Conservation (phyloP, 129 eudicot genomes). For the Gnaphalium uliginosum region DNA sequence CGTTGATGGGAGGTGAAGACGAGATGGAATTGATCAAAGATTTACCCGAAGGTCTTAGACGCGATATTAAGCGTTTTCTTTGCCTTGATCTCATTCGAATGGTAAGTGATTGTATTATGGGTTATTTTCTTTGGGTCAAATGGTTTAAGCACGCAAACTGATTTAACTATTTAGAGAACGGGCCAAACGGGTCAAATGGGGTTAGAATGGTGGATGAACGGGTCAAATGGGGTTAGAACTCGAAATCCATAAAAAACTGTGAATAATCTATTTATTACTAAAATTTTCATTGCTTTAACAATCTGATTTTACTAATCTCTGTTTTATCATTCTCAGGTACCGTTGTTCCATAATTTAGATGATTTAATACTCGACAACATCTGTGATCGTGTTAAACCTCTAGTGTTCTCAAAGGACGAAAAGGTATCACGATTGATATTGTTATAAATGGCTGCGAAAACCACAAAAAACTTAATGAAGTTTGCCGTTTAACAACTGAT, state of each 20-base stretch:
- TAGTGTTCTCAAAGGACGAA: conserved; percentile 83
- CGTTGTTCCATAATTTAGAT: conserved; percentile 80
- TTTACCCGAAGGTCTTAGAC: conserved; percentile 95
- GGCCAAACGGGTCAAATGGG: background rate
- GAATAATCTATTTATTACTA: too few species aligned
- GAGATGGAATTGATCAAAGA: conserved; percentile 88
- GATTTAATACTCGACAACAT: conserved; percentile 91
- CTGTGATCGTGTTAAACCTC: conserved; percentile 84
- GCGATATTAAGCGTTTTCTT: conserved; percentile 90
- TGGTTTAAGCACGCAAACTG: background rate
- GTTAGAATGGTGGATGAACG: too few species aligned
- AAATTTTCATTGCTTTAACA: background rate
- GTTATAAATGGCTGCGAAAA: background rate
- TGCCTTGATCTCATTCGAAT: conserved; percentile 82
- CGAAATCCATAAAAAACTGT: too few species aligned
- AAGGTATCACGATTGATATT: conserved; percentile 47
- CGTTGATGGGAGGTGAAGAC: conserved; percentile 76
- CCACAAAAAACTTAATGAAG: background rate
- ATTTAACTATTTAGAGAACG: background rate
- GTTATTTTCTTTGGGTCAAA: too few species aligned
- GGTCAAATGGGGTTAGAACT: background rate
- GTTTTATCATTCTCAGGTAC: conserved; percentile 46
- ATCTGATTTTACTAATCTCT: background rate
- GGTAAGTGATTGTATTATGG: conserved; percentile 36
- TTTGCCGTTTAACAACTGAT: background rate